Evolutionary conservation across 352 stramenopile species (phyloP), one percentile per base, ranked within the genome.

Genomic region (Phytopythium montanum): DNA sequence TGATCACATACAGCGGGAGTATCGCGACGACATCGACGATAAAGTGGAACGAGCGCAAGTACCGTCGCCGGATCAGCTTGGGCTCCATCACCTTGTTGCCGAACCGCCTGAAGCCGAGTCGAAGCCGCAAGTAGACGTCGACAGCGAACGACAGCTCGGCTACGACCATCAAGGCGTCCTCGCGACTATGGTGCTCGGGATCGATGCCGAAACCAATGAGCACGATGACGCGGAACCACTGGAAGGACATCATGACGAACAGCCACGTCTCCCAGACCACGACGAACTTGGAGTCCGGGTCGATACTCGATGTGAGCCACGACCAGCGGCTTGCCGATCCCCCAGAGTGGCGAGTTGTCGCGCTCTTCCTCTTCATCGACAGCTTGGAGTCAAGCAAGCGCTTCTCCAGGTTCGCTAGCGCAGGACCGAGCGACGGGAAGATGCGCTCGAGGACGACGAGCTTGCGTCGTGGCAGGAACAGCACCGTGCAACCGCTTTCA

Each of bases 11-110:
- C 0, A 85, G 16, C 1, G 79, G 79, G 0, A 82, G 29, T 1
- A 85, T 33, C 1, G 76, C 72, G 3, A 77, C 12, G 1, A 76
- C 51, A 29, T 87, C 76, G 2, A 86, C 18, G 0, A 67, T 25
- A 51, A 87, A 87, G 18, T 48, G 59, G 49, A 34, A 68, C 1
- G 79, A 87, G 5, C 41, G 29, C 5, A 75, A 65, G 45, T 87
- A 88, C 12, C 64, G 64, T 1, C 57, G 71, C 21, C 58, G 67
- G 18, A 81, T 81, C 16, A 70, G 38, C 18, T 52, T 53, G 13
- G 64, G 48, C 28, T 85, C 62, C 70, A 85, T 79, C 53, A 87
- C 62, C 42, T 88, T 88, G 58, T 87, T 88, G 29, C 79, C 79
- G 49, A 73, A 87, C 6, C 73, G 64, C 49, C 75, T 81, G 56